These are phyloP conservation scores for Pseudopithomyces chartarum DNA, from an alignment of 2,329 filamentous ascomycete genomes.

Conservation along the genomic window DNA sequence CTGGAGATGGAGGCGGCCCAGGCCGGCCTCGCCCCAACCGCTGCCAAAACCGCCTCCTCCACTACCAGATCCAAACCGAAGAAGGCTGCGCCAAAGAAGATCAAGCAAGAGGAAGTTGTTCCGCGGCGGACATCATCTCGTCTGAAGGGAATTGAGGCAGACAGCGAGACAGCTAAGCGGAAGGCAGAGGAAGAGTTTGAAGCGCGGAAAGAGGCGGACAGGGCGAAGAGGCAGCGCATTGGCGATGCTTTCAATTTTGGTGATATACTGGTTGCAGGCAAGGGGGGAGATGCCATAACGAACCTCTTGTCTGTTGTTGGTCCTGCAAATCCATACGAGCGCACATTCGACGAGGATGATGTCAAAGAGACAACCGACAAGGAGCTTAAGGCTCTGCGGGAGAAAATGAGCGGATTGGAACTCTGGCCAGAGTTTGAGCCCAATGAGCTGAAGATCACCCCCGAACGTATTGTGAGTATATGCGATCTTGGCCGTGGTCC, in stretches of 20 bases:
- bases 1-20: conserved; percentile 70
- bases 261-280: conserved; percentile 80
- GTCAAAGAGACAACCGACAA: conserved; percentile 79
- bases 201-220: conserved; percentile 61
- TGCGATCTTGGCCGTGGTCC: conserved; percentile 16
- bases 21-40: conserved; percentile 67
- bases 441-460: conserved; percentile 85
- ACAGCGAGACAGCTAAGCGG: conserved; percentile 69
- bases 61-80: conserved; percentile 53
- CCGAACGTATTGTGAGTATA: conserved; percentile 67
- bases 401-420: conserved; percentile 76
- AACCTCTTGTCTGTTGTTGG: conserved; percentile 71
- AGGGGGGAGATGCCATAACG: conserved; percentile 71
- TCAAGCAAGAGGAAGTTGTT: conserved; percentile 63
- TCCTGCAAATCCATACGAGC: conserved; percentile 76
- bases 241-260: conserved; percentile 72
- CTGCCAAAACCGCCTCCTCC: conserved; percentile 56
- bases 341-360: conserved; percentile 87
- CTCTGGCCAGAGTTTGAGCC: conserved; percentile 86
- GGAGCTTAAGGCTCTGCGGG: conserved; percentile 71
- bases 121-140: conserved; percentile 67
- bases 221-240: conserved; percentile 67
- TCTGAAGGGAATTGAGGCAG: conserved; percentile 65
- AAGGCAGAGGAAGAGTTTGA: conserved; percentile 70
- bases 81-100: conserved; percentile 47